These are phyloP conservation scores for Pneumocystis canis DNA, from an alignment of 1,139 yeast genomes.

Conservation along the genomic window DNA sequence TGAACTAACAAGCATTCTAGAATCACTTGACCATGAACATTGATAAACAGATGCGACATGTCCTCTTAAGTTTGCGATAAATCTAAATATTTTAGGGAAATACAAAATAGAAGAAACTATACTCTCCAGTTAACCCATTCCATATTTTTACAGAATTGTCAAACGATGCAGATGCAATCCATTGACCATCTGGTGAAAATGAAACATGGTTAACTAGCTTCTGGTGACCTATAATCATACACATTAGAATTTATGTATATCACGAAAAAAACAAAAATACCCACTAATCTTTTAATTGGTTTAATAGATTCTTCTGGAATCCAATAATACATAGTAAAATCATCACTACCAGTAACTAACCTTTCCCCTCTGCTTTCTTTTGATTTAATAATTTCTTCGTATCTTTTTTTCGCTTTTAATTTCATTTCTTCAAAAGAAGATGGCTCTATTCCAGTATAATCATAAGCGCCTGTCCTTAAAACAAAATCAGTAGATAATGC, in stretches of 20 bases:
- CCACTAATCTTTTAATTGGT: conserved; percentile 79
- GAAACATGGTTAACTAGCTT: conserved; percentile 90
- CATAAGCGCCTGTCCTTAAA: conserved; percentile 68
- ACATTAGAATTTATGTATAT: neutral
- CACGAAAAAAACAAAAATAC: neutral
- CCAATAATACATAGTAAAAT: conserved; percentile 96
- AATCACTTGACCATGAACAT: conserved; percentile 97
- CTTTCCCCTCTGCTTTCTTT: conserved; percentile 55
- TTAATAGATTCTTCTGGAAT: conserved; percentile 53
- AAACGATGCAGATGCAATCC: conserved; percentile 81
- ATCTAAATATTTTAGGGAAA: conserved; percentile 29
- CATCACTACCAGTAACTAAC: conserved; percentile 90
- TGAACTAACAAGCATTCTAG: conserved; percentile 76
- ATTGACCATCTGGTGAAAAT: conserved; percentile 89
- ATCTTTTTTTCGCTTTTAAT: conserved; percentile 44
- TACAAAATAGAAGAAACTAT: neutral
- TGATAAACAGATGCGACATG: conserved; percentile 97
- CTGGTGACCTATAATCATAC: conserved; percentile 53
- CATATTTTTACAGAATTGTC: conserved; percentile 89
- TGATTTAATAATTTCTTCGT: conserved; percentile 63
- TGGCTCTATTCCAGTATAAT: conserved; percentile 38
- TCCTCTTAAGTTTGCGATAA: conserved; percentile 79
- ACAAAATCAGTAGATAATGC: conserved; percentile 84
- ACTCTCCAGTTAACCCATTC: conserved; percentile 77
- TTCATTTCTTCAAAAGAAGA: conserved; percentile 24